A percentile compares a stretch with the other conserved stretches of the same genome.
phyloP scores from a whole-genome alignment of 345 rosid species.

The Aquilaria sinensis region DNA sequence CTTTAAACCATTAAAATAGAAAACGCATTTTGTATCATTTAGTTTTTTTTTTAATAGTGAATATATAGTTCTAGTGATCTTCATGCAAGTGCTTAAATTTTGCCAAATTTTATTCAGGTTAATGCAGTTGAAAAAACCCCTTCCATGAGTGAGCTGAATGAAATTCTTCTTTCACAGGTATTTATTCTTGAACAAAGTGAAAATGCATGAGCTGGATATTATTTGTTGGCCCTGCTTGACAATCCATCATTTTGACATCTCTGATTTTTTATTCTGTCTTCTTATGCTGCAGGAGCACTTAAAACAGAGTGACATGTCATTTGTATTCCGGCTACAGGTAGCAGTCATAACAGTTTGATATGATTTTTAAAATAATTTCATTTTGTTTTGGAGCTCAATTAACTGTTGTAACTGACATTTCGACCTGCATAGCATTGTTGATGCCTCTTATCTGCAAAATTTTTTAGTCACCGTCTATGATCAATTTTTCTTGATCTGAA shows the following conservation, averaged over 20 bases:
- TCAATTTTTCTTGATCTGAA: neutral
- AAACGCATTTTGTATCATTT: too few species aligned
- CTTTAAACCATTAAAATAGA: too few species aligned
- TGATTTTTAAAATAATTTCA: neutral
- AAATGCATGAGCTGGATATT: constrained; percentile 4
- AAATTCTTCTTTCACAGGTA: constrained; percentile 91
- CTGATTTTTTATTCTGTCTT: constrained; percentile 15
- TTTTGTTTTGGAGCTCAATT: constrained; percentile 1
- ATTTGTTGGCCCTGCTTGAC: neutral
- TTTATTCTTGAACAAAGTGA: constrained; percentile 8
- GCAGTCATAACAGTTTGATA: constrained; percentile 1
- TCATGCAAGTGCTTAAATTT: too few species aligned
- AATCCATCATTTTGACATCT: neutral
- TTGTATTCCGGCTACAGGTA: constrained; percentile 95
- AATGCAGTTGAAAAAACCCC: constrained; percentile 89
- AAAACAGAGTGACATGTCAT: constrained; percentile 84
- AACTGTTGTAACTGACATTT: neutral
- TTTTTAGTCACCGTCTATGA: neutral
- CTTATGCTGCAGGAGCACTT: constrained; percentile 73
- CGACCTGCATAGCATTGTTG: neutral
- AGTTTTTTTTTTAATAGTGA: too few species aligned
- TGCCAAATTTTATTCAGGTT: constrained; percentile 42
- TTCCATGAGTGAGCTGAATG: constrained; percentile 94
- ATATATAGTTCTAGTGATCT: too few species aligned
- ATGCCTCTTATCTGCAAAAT: neutral